Base-by-base conservation (phyloP, 805 yeast genomes). In the Myxozyma neglecta region DNA sequence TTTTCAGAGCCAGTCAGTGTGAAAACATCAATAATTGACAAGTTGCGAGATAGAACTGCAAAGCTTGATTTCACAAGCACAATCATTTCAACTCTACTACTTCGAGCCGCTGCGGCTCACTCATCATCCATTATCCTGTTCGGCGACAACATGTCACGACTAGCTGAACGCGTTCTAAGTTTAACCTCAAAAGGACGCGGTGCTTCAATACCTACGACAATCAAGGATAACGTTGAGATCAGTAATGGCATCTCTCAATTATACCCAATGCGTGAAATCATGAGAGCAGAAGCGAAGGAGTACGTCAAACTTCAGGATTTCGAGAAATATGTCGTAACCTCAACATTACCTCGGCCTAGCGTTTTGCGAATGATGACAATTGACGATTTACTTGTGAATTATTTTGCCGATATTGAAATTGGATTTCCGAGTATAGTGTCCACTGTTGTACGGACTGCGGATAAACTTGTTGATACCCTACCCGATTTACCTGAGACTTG, bases 141-240 rank as follows among this genome's bases (percentile, higher is more conserved):
- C 76, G 90, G 93, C 1, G 89, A 86, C 70, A 85, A 88, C 34
- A 89, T 90, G 96, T 88, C 96, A 0, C 80, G 85, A 46, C 72
- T 92, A 29, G 96, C 97, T 0, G 90, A 87, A 69, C 85, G 85
- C 63, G 84, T 89, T n/a, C 77, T 93, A 39, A 80, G 96, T 0
- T 74, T 89, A 57, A 87, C 96, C 0, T 91, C 90, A 5, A 89
- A 86, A 69, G 98, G 98, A 11, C 81, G 97, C 64, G 98, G 97
- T 0, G 79, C 87, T 1, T 80, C 80, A 39, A 81, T 92, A 6
- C 81, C 89, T 32, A 71, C 75, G 4, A 73, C 66, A 18, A 57
- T 67, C 6, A 40, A 50, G 8, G 69, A 63, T 40, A 50, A 46
- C 40, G 24, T 29, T 18, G 45, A 18, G 10, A 36, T 32, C n/a